Conservation (phyloP, 2,329 filamentous ascomycete species). For the Aspergillus carbonarius region DNA sequence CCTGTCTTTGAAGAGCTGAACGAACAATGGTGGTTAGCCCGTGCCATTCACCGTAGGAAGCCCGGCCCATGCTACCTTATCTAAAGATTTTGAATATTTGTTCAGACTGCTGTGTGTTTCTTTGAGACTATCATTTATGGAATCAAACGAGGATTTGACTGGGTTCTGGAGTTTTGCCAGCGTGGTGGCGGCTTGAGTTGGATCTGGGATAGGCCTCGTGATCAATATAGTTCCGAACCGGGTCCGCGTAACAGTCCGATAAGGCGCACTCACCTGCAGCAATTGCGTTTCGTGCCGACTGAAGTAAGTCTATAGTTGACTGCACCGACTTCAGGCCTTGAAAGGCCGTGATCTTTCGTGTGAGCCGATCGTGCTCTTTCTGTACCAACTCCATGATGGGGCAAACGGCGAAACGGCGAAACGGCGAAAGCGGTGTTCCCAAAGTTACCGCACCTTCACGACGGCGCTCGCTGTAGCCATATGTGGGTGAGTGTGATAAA, state of each 20-base stretch:
- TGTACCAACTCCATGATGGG: constrained; percentile 63
- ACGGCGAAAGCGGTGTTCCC: constrained; percentile 25
- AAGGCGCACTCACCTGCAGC: constrained; percentile 58
- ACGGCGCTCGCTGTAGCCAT: constrained; percentile 25
- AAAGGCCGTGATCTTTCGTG: constrained; percentile 66
- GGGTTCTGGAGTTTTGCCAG: constrained; percentile 85
- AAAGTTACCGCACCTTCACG: constrained; percentile 29
- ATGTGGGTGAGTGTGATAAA: neutral
- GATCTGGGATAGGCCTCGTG: constrained; percentile 50
- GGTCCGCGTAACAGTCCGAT: neutral
- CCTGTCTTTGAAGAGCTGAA: constrained; percentile 64
- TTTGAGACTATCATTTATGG: constrained; percentile 76
- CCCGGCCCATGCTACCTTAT: constrained; percentile 59
- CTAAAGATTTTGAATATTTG: constrained; percentile 79
- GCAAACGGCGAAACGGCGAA: constrained; percentile 11
- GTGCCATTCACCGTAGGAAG: neutral
- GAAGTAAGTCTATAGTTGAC: constrained; percentile 74
- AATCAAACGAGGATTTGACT: constrained; percentile 75
- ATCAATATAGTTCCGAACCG: constrained; percentile 4
- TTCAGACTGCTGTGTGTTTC: constrained; percentile 79
- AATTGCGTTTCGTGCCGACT: constrained; percentile 70
- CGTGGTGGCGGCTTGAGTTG: constrained; percentile 68
- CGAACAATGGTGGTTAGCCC: neutral
- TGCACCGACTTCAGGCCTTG: constrained; percentile 78
- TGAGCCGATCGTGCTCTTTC: constrained; percentile 72